These are phyloP conservation scores for Chlorencoelia australis DNA, from an alignment of 2,329 filamentous ascomycete genomes.

Conservation along the genomic window DNA sequence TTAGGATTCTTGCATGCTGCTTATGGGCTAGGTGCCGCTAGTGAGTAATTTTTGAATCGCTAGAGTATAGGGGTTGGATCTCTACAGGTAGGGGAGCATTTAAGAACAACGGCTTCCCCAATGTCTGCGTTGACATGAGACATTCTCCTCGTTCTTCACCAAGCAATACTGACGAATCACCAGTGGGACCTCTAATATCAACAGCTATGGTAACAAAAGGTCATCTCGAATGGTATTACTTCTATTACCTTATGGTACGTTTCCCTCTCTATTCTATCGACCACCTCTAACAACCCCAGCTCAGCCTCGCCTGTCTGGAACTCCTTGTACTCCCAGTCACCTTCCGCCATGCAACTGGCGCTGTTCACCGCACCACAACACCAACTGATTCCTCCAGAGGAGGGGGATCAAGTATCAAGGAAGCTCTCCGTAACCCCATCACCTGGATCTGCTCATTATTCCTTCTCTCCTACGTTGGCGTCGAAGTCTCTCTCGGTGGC, in stretches of 20 bases:
- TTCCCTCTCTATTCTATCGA: not conserved
- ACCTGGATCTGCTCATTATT: slow-evolving; percentile 67
- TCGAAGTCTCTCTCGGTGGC: slow-evolving; percentile 65
- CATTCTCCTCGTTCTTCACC: too few relatives aligned
- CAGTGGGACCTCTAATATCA: slow-evolving; percentile 47
- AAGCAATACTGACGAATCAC: too few relatives aligned
- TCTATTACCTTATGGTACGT: slow-evolving; percentile 66
- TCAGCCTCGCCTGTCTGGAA: slow-evolving; percentile 47
- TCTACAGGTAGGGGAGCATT: too few relatives aligned
- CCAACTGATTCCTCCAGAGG: slow-evolving; percentile 24
- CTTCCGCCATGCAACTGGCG: slow-evolving; percentile 54
- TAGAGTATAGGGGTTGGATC: too few relatives aligned
- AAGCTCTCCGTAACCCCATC: slow-evolving; percentile 32
- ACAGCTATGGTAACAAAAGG: slow-evolving; percentile 62
- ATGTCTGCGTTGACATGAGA: too few relatives aligned
- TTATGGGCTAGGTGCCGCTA: slow-evolving; percentile 63
- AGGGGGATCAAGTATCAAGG: slow-evolving; percentile 16
- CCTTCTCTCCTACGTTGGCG: slow-evolving; percentile 67
- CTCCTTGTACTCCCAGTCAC: slow-evolving; percentile 38
- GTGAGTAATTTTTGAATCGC: too few relatives aligned
- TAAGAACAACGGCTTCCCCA: too few relatives aligned
- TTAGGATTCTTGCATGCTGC: slow-evolving; percentile 63
- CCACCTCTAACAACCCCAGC: slow-evolving; percentile 22
- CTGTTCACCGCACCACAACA: slow-evolving; percentile 44
- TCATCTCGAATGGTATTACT: slow-evolving; percentile 55